Evolutionary conservation across 2,329 filamentous ascomycete species (phyloP), one percentile per base, ranked within the genome.

Genomic region (Trichophyton rubrum): DNA sequence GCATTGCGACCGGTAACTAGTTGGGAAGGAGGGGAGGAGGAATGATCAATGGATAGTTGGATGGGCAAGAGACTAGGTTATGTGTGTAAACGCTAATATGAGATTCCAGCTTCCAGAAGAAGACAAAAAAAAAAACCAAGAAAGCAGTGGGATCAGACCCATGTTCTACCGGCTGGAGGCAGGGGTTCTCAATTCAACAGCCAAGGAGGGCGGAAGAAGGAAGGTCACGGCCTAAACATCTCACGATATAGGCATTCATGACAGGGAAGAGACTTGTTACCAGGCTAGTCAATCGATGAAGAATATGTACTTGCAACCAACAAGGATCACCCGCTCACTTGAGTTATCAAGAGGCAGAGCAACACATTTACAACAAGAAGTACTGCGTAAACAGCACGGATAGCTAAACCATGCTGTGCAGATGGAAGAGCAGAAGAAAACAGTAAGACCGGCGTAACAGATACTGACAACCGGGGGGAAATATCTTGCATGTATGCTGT

Each of bases 121-220:
- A 35, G 20, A 15, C 27, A 53, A 22, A 13, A 15, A 8, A 53
- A 55, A 24, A 35, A 55, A 33, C 6, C 27, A 55, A 55, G 51
- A 55, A 35, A 35, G 9, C 51, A 55, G 51, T 27, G 51, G 51
- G 51, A 55, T 55, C 27, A 27, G 27, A 33, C 27, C 51, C 51
- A 55, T 55, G 51, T 55, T 35, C 51, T 51, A 27, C 51, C 51
- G 51, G 47, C 47, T 27, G 47, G 27, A 33, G 51, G 51, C 51
- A 55, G 51, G 51, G 51, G 51, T 27, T 27, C 30, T 55, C 27
- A 35, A 35, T 35, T n/a, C 27, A 55, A 55, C 22, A 55, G 51
- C 51, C 51, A 55, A 55, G 45, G 51, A 55, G 51, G 13, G 51
- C 51, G 51, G 27, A 35, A 35, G 33, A 35, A 6, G 27, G 30